phyloP scores from a whole-genome alignment of 1,284 basidiomycete genomes.

The Trichosporon sp. region DNA sequence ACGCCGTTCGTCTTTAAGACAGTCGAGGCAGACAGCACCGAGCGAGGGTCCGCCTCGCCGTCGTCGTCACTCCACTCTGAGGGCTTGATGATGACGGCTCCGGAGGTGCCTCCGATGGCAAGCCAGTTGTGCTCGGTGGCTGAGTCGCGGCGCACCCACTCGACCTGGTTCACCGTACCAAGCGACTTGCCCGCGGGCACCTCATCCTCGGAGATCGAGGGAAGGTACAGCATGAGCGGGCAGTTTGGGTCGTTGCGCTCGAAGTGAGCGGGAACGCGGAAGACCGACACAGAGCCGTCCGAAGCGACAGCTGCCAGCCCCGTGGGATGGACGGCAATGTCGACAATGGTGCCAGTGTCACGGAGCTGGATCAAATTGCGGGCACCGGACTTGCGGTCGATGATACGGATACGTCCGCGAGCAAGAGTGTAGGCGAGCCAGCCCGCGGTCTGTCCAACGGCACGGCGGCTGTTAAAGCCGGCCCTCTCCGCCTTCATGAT shows the following conservation, averaged over 20 bases:
- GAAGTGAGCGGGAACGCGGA: constrained; percentile 28
- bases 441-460: constrained; percentile 28
- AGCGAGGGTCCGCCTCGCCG: constrained; percentile 8
- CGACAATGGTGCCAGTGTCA: constrained; percentile 25
- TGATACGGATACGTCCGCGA: constrained; percentile 34
- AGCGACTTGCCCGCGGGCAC: constrained; percentile 13
- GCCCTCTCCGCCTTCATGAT: constrained; percentile 28
- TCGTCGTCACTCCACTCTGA: constrained; percentile 6
- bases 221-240: constrained; percentile 19
- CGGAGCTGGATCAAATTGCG: constrained; percentile 29
- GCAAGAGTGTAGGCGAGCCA: constrained; percentile 39
- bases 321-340: constrained; percentile 28
- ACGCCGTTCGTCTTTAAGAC: constrained; percentile 33
- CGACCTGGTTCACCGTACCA: constrained; percentile 27
- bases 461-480: constrained; percentile 25
- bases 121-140: constrained; percentile 16
- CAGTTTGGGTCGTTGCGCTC: constrained; percentile 27
- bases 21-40: constrained; percentile 17
- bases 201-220: constrained; percentile 2
- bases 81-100: constrained; percentile 32
- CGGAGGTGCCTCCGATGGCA: constrained; percentile 32
- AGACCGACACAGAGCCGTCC: constrained; percentile 29
- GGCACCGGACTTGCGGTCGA: constrained; percentile 33
- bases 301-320: constrained; percentile 29
- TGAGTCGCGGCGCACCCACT: constrained; percentile 32